Conservation (phyloP, 257 asterid genomes). For the Craterostigma plantagineum region DNA sequence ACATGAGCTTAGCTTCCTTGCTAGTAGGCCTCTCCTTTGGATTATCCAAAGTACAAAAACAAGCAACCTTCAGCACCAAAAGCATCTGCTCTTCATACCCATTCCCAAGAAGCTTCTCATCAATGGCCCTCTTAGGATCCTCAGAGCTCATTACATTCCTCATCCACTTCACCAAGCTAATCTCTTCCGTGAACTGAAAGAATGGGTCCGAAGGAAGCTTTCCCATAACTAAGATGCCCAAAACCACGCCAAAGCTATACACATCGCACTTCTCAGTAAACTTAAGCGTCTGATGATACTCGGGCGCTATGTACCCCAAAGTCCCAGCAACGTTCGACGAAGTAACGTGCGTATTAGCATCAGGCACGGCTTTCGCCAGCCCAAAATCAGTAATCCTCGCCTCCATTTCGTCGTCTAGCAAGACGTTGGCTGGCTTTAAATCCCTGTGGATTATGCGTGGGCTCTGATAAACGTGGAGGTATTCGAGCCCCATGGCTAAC, state of each 20-base stretch:
- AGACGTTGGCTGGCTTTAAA: constrained; percentile 73
- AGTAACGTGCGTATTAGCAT: constrained; percentile 36
- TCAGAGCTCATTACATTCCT: constrained; percentile 67
- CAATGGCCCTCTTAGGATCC: constrained; percentile 56
- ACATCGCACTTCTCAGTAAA: constrained; percentile 83
- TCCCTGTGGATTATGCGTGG: constrained; percentile 71
- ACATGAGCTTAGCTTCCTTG: constrained; percentile 58
- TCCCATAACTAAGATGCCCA: constrained; percentile 49
- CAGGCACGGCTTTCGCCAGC: constrained; percentile 70
- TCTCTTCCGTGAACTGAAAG: constrained; percentile 53
- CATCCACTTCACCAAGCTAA: constrained; percentile 72
- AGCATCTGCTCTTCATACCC: constrained; percentile 81
- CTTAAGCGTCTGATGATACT: constrained; percentile 55
- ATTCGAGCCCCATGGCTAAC: constrained; percentile 61
- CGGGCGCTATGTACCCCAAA: constrained; percentile 69
- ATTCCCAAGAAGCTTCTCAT: constrained; percentile 31
- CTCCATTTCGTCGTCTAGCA: constrained; percentile 82
- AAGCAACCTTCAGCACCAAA: constrained; percentile 73
- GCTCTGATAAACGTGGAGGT: constrained; percentile 47
- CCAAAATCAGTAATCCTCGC: constrained; percentile 82
- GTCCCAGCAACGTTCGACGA: constrained; percentile 74
- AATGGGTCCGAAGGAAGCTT: constrained; percentile 65
- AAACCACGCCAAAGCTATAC: constrained; percentile 60
- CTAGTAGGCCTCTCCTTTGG: constrained; percentile 82
- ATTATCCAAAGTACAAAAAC: constrained; percentile 60